Conservation (phyloP, 2,329 filamentous ascomycete genomes). For the Ceratocystis papillata region DNA sequence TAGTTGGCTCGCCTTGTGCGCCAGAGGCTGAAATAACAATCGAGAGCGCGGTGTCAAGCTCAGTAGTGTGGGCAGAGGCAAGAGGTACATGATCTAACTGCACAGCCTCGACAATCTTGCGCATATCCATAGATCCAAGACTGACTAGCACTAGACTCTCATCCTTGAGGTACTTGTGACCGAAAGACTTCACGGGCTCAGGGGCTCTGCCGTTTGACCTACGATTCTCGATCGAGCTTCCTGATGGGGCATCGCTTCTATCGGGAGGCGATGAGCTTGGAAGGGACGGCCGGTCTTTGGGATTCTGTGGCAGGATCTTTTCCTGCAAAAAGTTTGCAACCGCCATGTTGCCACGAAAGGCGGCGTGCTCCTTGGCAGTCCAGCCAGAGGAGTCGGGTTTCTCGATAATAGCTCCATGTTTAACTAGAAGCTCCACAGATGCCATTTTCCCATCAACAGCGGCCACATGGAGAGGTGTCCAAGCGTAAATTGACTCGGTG, state of each 20-base stretch:
- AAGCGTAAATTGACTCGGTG: conserved; percentile 72
- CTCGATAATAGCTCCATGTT: conserved; percentile 64
- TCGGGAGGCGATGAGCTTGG: conserved; percentile 17
- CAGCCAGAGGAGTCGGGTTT: conserved; percentile 78
- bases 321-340: conserved; percentile 57
- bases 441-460: conserved; percentile 75
- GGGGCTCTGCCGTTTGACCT: conserved; percentile 48
- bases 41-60: conserved; percentile 87
- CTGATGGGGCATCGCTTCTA: conserved; percentile 32
- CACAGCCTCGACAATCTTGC: conserved; percentile 69
- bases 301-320: conserved; percentile 27
- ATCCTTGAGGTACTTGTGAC: conserved; percentile 84
- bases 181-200: conserved; percentile 87
- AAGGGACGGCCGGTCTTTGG: conserved; percentile 7
- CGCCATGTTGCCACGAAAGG: conserved; percentile 73
- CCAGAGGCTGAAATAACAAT: conserved; percentile 79
- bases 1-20: conserved; percentile 73
- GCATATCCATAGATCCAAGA: conserved; percentile 86
- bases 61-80: conserved; percentile 77
- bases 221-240: conserved; percentile 51
- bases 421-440: conserved; percentile 65
- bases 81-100: conserved; percentile 81
- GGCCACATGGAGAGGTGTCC: conserved; percentile 91
- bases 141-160: conserved; percentile 86
- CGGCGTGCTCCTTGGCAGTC: conserved; percentile 88